phyloP scores from a whole-genome alignment of 2,329 filamentous ascomycete species.

The Fusarium sp. region DNA sequence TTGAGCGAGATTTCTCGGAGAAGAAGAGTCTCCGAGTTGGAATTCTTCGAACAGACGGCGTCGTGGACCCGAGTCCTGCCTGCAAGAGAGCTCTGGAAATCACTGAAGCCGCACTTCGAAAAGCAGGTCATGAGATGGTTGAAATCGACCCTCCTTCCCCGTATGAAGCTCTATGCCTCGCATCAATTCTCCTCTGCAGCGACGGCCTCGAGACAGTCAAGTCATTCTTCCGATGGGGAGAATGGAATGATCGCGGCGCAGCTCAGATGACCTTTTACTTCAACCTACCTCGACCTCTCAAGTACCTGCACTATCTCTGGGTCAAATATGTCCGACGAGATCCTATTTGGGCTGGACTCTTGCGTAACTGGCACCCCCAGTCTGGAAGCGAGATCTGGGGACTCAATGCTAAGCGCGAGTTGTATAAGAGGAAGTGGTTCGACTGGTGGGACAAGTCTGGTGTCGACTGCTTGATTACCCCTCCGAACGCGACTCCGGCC shows the following conservation, averaged over 20 bases:
- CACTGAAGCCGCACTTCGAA: slow-evolving; percentile 74
- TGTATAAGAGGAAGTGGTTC: slow-evolving; percentile 81
- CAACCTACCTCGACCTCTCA: slow-evolving; percentile 76
- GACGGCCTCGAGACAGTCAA: slow-evolving; percentile 86
- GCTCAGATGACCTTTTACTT: slow-evolving; percentile 80
- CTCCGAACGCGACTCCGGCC: slow-evolving; percentile 91
- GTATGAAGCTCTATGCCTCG: slow-evolving; percentile 80
- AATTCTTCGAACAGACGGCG: slow-evolving; percentile 80
- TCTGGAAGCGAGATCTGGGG: slow-evolving; percentile 84
- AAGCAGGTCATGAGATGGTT: slow-evolving; percentile 80
- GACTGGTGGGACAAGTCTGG: slow-evolving; percentile 82
- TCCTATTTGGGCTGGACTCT: slow-evolving; percentile 79
- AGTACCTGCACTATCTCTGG: slow-evolving; percentile 89
- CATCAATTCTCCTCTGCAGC: slow-evolving; percentile 82
- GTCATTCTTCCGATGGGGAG: slow-evolving; percentile 79
- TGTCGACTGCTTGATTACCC: slow-evolving; percentile 82
- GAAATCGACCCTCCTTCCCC: slow-evolving; percentile 73
- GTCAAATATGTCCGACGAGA: slow-evolving; percentile 86
- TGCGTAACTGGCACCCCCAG: slow-evolving; percentile 79
- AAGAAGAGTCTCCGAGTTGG: slow-evolving; percentile 77
- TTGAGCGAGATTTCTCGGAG: slow-evolving; percentile 67
- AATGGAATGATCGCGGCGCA: slow-evolving; percentile 83
- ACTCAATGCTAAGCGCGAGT: slow-evolving; percentile 80
- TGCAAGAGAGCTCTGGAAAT: slow-evolving; percentile 80
- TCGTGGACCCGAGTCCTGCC: slow-evolving; percentile 87